phyloP scores from a whole-genome alignment of 2,329 filamentous ascomycete genomes.

The Neopestalotiopsis sp. region DNA sequence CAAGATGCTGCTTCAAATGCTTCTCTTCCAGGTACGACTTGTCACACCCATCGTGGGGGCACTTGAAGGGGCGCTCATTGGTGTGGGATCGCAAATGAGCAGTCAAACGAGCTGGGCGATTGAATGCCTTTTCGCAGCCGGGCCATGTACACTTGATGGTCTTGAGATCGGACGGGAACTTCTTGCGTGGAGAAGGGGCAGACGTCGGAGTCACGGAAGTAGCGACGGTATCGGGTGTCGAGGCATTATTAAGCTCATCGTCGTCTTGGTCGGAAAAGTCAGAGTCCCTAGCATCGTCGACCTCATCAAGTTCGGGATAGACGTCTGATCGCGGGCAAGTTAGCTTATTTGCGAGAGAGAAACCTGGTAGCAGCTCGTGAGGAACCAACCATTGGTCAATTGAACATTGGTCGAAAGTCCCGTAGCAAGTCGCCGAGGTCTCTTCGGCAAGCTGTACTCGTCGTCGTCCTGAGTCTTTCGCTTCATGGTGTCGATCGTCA shows the following conservation, averaged over 20 bases:
- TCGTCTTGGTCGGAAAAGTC: conserved; percentile 26
- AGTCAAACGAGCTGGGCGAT: conserved; percentile 79
- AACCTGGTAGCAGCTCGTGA: neutral
- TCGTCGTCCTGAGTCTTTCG: conserved; percentile 23
- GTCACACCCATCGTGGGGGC: conserved; percentile 71
- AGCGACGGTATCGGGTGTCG: conserved; percentile 28
- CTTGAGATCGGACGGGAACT: conserved; percentile 75
- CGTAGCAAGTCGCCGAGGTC: conserved; percentile 13
- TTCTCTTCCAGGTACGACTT: conserved; percentile 88
- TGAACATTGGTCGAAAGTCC: neutral
- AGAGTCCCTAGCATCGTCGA: conserved; percentile 7
- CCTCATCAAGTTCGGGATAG: conserved; percentile 4
- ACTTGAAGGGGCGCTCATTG: conserved; percentile 81
- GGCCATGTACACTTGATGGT: conserved; percentile 77
- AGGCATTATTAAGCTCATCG: conserved; percentile 24
- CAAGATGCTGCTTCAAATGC: conserved; percentile 84
- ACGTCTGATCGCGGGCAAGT: neutral
- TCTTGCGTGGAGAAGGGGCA: conserved; percentile 42
- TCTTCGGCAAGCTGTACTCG: conserved; percentile 24
- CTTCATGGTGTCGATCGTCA: conserved; percentile 29
- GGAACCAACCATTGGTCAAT: conserved; percentile 19
- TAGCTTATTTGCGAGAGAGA: neutral
- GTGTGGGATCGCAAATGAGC: conserved; percentile 85
- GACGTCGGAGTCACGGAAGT: conserved; percentile 57
- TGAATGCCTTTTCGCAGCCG: conserved; percentile 82